Evolutionary conservation across 164 flowering plant species (phyloP), one percentile per base, ranked within the genome.

Genomic region (Macadamia integrifolia): DNA sequence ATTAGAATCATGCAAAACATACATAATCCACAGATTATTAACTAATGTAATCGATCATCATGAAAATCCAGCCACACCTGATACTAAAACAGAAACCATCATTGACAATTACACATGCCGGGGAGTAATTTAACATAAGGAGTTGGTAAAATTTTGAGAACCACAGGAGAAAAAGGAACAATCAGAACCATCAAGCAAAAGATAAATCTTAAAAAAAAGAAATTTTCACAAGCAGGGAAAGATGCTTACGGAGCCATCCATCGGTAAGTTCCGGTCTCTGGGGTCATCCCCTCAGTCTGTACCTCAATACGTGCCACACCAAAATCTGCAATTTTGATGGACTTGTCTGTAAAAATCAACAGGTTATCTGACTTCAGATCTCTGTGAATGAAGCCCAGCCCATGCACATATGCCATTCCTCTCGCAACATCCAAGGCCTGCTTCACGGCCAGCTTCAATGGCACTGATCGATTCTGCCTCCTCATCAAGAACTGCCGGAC

Each of bases 161-260:
- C 49, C 35, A 2, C 1, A 46, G 50, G 12, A 49, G 23, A 17
- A 48, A 48, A 48, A 9, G n/a, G 28, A 49, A 58, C n/a, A 15
- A 46, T 30, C 55, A 58, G 62, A 64, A n/a, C 32, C 53, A 65
- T 29, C 53, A 56, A 57, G 23, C 35, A 30, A 40, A 42, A 14
- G 9, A 43, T 9, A 17, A 0, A 44, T 44, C 46, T 32, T 13
- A 64, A 64, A 13, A 30, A 11, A 31, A 43, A 30, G 6, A 60
- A 23, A 61, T 11, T 18, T 58, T 15, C 31, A 66, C 0, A 5
- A 50, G 65, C 17, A 40, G 48, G 56, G 58, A 6, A 62, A 69
- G 50, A 71, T 48, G 71, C 92, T 85, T 85, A 87, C 92, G 92
- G 92, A 65, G 92, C 92, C 92, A 87, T 87, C 92, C 89, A 87